Evolutionary conservation across 2,329 filamentous ascomycete genomes (phyloP), one percentile per base, ranked within the genome.

Genomic region (Aspergillus neoniger): DNA sequence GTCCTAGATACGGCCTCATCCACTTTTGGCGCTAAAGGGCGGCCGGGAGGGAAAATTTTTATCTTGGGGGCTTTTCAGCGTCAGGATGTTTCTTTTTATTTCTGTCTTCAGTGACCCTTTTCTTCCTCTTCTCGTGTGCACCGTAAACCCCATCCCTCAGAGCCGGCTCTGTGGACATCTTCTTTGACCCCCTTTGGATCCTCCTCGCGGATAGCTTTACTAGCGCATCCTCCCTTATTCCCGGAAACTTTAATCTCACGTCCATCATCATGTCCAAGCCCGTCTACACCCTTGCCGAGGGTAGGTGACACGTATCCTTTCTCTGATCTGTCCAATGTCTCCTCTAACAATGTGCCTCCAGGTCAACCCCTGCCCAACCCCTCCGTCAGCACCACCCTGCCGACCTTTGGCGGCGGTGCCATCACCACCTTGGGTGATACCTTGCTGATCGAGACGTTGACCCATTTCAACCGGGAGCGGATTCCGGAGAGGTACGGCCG

Each of bases 321-420:
- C 36, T 12, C 15, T 23, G 10, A 12, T 15, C 51, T 10, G 28
- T 30, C 28, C 28, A 30, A 30, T 12, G n/a, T 12, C 15, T 9
- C 23, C 12, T 30, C 38, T 55, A 28, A 55, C 23, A 1, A 19
- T 21, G 25, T 47, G 9, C 12, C 32, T 30, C 10, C 41, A 55
- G 53, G 53, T 14, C 53, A 55, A 25, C 53, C 53, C 12, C 25
- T 55, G 39, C 39, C 41, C 5, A 17, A 55, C 53, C 53, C 53
- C 7, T 44, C 53, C 12, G 25, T 55, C 53, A 55, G 53, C 53
- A 55, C 39, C 53, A 55, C 53, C 39, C 53, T 55, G 14, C 53
- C 53, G n/a, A 55, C 53, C 53, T 55, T 55, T 25, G 53, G 53
- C 21, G 53, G 53, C n/a, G 53, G 53, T 55, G 39, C 25, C 39